These are phyloP conservation scores for Talaromyces sp. DNA, from an alignment of 2,329 filamentous ascomycete species.

Conservation along the genomic window DNA sequence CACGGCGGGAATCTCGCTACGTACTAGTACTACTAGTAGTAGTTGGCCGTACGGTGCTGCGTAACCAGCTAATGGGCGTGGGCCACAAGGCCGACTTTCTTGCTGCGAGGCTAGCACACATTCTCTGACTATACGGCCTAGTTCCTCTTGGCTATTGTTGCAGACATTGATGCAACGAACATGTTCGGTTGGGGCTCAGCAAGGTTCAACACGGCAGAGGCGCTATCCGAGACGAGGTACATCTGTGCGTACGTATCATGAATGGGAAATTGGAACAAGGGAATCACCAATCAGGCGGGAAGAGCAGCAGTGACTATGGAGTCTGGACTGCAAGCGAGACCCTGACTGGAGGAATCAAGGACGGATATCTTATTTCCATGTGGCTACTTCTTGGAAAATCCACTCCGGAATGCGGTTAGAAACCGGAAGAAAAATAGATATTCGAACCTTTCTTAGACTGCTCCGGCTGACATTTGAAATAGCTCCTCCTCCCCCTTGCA, in stretches of 20 bases:
- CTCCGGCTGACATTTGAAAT: background rate
- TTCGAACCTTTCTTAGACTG: background rate
- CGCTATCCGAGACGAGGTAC: background rate
- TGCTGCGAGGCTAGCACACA: background rate
- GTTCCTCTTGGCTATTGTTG: background rate
- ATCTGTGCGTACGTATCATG: background rate
- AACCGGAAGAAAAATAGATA: background rate
- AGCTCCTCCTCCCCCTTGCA: background rate
- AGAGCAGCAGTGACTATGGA: background rate
- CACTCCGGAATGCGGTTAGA: background rate
- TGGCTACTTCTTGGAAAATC: background rate
- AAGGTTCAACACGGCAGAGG: background rate
- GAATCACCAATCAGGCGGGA: background rate
- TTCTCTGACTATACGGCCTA: background rate
- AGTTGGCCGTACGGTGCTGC: no score
- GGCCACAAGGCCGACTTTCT: background rate
- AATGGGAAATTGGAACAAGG: background rate
- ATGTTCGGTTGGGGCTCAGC: background rate
- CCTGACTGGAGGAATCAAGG: background rate
- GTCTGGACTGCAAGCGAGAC: background rate
- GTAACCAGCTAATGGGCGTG: no score
- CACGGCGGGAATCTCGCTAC: background rate
- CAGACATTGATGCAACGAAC: background rate
- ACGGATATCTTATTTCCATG: background rate
- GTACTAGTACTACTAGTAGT: background rate